Evolutionary conservation across 345 rosid species (phyloP).

Genomic region (Brassica cretica): DNA sequence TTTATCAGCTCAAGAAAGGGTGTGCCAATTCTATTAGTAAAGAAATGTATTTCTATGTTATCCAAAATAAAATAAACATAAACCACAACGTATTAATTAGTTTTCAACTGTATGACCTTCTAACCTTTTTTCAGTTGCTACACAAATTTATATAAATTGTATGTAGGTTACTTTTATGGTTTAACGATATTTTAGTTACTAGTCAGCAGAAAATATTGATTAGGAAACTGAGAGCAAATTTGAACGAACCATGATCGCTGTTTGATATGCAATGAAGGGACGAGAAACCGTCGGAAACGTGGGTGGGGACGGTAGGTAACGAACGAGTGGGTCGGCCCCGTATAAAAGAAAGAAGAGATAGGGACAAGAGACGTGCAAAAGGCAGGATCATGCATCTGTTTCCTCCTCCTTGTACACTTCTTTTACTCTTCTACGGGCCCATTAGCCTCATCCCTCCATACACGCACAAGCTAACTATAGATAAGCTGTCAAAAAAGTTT

Average conservation of each 20-base stretch:
- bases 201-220: background rate
- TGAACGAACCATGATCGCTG: conserved; percentile 7
- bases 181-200: background rate
- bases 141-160: background rate
- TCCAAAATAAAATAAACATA: background rate
- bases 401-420: conserved; percentile 36
- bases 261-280: background rate
- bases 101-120: background rate
- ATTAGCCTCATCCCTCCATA: background rate
- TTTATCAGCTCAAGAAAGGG: conserved; percentile 11
- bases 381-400: conserved; percentile 33
- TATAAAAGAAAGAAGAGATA: background rate
- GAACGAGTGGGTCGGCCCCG: conserved; percentile 22
- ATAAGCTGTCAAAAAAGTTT: too few relatives aligned
- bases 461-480: background rate
- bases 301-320: conserved; percentile 15
- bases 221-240: background rate
- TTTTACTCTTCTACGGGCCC: conserved; percentile 34
- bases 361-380: background rate
- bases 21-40: background rate
- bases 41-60: background rate
- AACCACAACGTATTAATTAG: background rate
- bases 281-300: conserved; percentile 13
- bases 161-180: background rate
- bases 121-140: background rate